Base-by-base conservation (phyloP, 2,329 filamentous ascomycete genomes). In the Rhinocladiella mackenziei region DNA sequence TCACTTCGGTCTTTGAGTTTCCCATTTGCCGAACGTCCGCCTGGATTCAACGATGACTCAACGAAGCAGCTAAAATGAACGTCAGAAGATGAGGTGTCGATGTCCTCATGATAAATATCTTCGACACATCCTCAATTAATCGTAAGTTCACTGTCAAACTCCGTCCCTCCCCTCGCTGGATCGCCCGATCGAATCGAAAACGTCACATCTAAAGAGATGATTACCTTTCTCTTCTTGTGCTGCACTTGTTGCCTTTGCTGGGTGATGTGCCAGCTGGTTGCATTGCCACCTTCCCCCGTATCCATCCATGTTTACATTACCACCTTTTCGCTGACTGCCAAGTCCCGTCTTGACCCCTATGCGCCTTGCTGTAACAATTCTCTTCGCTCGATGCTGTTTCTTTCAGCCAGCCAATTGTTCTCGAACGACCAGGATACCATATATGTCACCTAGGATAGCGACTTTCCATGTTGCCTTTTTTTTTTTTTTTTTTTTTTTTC, bases 401-500 rank as follows among this genome's bases (percentile, higher is more conserved):
- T 26, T 26, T 26, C 23, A 26, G 23, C 23, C 23, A 26, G 23
- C 23, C 7, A 26, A 26, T 26, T 26, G 23, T 11, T 26, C 23
- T 11, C 7, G 23, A 7, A 7, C 11, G 7, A 11, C 7, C 7
- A 26, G 11, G 23, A 26, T 26, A 7, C 11, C 23, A 7, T 26
- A 26, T 11, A 26, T 26, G 23, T 11, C 23, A 26, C 23, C 23
- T 7, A 11, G 7, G 7, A 26, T 11, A 7, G 23, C 23, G 23
- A 11, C 23, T 11, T 26, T 26, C 11, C 11, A 26, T 26, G 23
- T 7, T 11, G 23, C 23, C 23, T 11, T 7, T 7, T 11, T 26
- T 26, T 26, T 11, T 11, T 7, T 11, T 26, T 7, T 11, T 26
- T 7, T 7, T 26, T 11, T 26, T 66, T 39, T 64, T 63, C 1